Conservation (phyloP, 2,329 filamentous ascomycete species). For the Ophiobolus disseminans region DNA sequence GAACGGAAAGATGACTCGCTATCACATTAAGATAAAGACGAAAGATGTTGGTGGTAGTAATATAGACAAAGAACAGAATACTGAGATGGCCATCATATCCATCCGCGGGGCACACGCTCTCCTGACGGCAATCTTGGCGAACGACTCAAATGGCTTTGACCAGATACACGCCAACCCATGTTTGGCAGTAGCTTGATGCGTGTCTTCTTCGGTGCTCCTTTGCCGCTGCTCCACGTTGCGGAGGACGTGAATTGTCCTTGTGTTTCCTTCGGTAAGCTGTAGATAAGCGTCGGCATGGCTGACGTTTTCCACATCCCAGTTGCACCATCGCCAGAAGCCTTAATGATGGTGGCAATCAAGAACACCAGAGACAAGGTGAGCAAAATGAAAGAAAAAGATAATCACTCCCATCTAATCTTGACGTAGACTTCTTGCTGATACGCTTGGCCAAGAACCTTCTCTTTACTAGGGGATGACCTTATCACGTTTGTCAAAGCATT, state of each 20-base stretch:
- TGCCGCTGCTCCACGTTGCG: not conserved
- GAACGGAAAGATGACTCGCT: too few relatives aligned
- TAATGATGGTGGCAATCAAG: conserved; percentile 30
- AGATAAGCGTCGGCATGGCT: conserved; percentile 36
- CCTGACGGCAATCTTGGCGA: conserved; percentile 12
- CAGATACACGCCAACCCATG: conserved; percentile 29
- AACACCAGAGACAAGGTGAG: conserved; percentile 31
- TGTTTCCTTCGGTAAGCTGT: conserved; percentile 30
- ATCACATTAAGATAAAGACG: too few relatives aligned
- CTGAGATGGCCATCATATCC: conserved; percentile 20
- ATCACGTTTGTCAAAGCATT: conserved; percentile 29
- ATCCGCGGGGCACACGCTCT: conserved; percentile 7
- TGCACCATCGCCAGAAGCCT: conserved; percentile 19
- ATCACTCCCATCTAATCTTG: conserved; percentile 31
- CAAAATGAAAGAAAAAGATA: conserved; percentile 31
- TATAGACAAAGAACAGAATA: too few relatives aligned
- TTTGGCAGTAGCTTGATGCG: conserved; percentile 20
- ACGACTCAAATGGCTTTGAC: conserved; percentile 2
- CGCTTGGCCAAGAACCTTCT: conserved; percentile 10
- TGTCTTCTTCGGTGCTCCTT: conserved; percentile 10
- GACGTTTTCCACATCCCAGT: conserved; percentile 42
- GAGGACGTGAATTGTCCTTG: conserved; percentile 18
- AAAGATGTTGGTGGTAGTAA: too few relatives aligned
- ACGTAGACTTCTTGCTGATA: conserved; percentile 21
- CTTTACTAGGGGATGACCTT: conserved; percentile 11